Base-by-base conservation (phyloP, 202 grass and related monocot species). In the Brachypodium distachyon region DNA sequence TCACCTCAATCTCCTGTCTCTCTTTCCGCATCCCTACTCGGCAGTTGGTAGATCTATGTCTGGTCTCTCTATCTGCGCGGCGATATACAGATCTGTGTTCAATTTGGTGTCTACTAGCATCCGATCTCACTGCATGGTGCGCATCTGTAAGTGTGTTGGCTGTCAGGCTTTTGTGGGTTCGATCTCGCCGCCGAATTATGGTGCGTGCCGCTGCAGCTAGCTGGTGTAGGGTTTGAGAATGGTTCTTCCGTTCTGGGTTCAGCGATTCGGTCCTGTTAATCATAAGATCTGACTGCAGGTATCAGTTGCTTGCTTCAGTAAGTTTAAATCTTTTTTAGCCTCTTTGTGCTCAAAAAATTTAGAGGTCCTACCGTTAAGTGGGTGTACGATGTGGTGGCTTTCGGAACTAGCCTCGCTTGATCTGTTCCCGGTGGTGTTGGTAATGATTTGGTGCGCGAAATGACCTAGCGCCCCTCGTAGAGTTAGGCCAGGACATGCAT, bases 161-260 rank as follows among this genome's bases (percentile, higher is more conserved):
- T 8, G 2, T 12, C 48, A 12, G 19, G 13, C 34, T 23, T 2
- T 12, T 18, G 60, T 7, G 29, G 6, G 40, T 23, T 62, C 61
- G 86, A 88, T 88, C 81, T 88, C 69, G 61, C 61, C 6, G 53
- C 75, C 53, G 44, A 83, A 83, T 75, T 88, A 26, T 28, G 75
- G 21, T 31, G 67, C 59, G 68, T 59, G 67, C 66, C 25, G 12
- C 5, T 27, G 25, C 18, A 16, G 23, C 2, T n/a, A 34, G 31
- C 23, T 28, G 14, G 36, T 12, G 42, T 12, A 60, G 40, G 62
- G 29, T 54, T 43, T 17, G 7, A 0, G 53, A 25, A 33, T 5
- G 44, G 18, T 59, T 49, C 43, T 52, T 61, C 33, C 4, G 12
- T 64, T 36, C 33, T 69, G 44, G 52, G 68, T 48, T 49, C 61